phyloP scores from a whole-genome alignment of 1,139 yeast genomes.

The Diutina catenulata region DNA sequence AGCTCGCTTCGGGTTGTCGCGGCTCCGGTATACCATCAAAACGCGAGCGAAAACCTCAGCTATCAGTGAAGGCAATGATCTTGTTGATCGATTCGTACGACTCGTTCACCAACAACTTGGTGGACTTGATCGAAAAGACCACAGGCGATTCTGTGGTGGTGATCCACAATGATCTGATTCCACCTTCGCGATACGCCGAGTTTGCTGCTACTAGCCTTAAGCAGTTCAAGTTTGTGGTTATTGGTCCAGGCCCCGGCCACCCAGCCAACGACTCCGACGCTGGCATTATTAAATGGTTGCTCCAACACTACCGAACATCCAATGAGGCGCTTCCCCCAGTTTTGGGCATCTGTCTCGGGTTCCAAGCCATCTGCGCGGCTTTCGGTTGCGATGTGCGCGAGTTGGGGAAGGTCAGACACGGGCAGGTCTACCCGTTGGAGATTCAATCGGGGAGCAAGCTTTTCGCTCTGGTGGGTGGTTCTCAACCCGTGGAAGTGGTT shows the following conservation, averaged over 20 bases:
- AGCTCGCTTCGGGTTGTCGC: too few relatives aligned
- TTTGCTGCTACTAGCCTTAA: slow-evolving; percentile 27
- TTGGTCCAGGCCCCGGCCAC: slow-evolving; percentile 98
- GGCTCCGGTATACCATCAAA: too few relatives aligned
- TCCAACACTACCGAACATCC: slow-evolving; percentile 14
- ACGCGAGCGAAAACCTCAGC: too few relatives aligned
- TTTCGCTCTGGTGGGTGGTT: not conserved
- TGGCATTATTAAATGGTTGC: slow-evolving; percentile 60
- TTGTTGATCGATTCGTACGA: slow-evolving; percentile 88
- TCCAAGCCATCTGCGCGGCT: slow-evolving; percentile 69
- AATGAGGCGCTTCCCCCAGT: slow-evolving; percentile 39
- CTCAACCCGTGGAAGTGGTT: slow-evolving; percentile 47
- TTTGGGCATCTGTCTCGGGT: slow-evolving; percentile 88
- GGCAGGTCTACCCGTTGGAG: slow-evolving; percentile 51
- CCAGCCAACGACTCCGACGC: slow-evolving; percentile 56
- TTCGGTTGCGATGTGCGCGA: slow-evolving; percentile 47
- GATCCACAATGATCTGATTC: slow-evolving; percentile 64
- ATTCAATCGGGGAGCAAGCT: not conserved
- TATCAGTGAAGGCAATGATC: slow-evolving; percentile 37
- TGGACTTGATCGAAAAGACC: slow-evolving; percentile 45
- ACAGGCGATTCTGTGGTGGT: slow-evolving; percentile 49
- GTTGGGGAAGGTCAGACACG: slow-evolving; percentile 62
- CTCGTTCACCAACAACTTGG: slow-evolving; percentile 81
- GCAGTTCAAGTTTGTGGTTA: slow-evolving; percentile 63
- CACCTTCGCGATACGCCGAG: slow-evolving; percentile 19